Base-by-base conservation (phyloP, 495 filamentous ascomycete genomes). In the Penicillium canariense region DNA sequence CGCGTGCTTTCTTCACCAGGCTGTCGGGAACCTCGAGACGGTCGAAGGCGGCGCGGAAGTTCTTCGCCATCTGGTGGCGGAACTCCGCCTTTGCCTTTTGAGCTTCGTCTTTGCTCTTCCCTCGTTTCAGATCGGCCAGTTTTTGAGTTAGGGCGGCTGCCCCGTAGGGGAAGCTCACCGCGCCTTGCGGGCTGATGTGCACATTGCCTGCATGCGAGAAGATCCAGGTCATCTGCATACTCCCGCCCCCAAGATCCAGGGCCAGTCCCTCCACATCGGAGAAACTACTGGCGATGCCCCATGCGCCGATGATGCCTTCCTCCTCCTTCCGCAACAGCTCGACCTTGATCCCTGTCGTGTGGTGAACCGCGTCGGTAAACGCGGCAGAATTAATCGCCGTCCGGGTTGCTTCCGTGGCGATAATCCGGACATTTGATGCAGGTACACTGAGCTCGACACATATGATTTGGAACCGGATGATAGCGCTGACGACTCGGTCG, bases 351-450 rank as follows among this genome's bases (percentile, higher is more conserved):
- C 83, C 87, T 0, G 85, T 87, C 5, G 68, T 74, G 0, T 70
- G 50, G 28, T 76, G 68, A 58, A 97, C 91, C 22, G 78, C 73
- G 3, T 75, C 68, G 0, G 87, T 73, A 68, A 96, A 87, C 2
- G 82, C 80, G 2, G 72, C 71, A 12, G 85, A 81, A 62, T 97
- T 97, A 54, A 81, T 71, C 1, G 92, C 91, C 18, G 84, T 86
- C 23, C 92, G 83, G 57, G 90, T 96, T 4, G 92, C 92, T 70
- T 96, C 92, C 2, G 92, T 97, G 23, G 88, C 91, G 15, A 97
- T 83, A 7, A 96, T 81, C 5, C 79, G 81, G 43, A 93, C 81
- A 46, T 91, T 82, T 8, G 59, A 30, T 0, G 72, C 48, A 0
- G 81, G 83, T 0, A 96, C 90, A 2, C 79, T 78, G 52, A 87